A percentile compares a stretch with the other conserved stretches of the same genome.
These are phyloP conservation scores for Candida railenensis DNA, from an alignment of 805 yeast genomes.

Conservation along the genomic window DNA sequence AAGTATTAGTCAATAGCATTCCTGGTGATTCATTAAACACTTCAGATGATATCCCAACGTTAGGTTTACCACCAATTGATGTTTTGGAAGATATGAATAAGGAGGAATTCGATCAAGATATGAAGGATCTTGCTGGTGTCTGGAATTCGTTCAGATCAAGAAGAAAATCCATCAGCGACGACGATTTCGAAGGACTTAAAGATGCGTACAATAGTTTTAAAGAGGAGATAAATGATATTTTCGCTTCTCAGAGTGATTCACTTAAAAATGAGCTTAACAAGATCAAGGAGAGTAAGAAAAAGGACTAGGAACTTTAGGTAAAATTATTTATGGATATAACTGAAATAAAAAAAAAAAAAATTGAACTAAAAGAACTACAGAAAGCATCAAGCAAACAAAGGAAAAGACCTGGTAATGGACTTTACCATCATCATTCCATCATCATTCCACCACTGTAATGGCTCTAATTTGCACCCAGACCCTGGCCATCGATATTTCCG, in stretches of 20 bases:
- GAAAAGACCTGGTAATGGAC: no score
- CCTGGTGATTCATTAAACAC: constrained; percentile 11
- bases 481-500: no score
- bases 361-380: no score
- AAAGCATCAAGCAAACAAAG: no score
- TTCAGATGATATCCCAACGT: constrained; percentile 22
- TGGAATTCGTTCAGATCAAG: constrained; percentile 38
- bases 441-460: no score
- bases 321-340: background rate
- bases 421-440: no score
- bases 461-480: no score
- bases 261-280: background rate
- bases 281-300: background rate
- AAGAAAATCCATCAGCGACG: constrained; percentile 25
- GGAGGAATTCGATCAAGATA: constrained; percentile 36
- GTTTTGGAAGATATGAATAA: constrained; percentile 28
- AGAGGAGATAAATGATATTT: constrained; percentile 37
- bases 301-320: background rate
- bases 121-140: constrained; percentile 33
- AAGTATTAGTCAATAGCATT: constrained; percentile 14
- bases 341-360: no score
- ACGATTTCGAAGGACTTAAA: constrained; percentile 37
- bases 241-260: constrained; percentile 18
- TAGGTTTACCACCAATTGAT: constrained; percentile 44
- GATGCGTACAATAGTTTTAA: constrained; percentile 43